Evolutionary conservation across 2,329 filamentous ascomycete genomes (phyloP), one percentile per base, ranked within the genome.

Genomic region (Beauveria caledonica): DNA sequence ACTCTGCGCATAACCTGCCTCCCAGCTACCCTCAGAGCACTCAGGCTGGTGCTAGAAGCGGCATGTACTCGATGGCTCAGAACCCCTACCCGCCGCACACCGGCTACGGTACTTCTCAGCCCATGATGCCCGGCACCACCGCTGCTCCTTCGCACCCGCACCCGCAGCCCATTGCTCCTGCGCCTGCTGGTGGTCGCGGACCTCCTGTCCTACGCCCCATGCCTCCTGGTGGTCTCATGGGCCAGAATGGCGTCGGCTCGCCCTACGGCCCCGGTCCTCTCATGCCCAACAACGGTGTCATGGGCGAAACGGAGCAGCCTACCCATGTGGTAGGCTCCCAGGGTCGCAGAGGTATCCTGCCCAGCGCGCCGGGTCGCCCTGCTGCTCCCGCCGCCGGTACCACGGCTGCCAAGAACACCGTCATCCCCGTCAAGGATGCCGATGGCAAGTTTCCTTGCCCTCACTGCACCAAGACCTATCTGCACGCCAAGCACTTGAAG

Each of bases 371-470:
- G 33, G 92, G 92, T 48, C 83, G 92, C 62, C 89, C 92, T 60
- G 86, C 90, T 58, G 90, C 91, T 27, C 86, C 89, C 36, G 79
- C 87, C 23, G 82, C 84, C 21, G 87, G 90, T 48, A 86, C 85
- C 65, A 82, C 83, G 48, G 79, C 83, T 33, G 81, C 84, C 10
- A 95, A 96, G 81, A 90, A 83, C 69, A 87, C 89, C 63, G 85
- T 90, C 64, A 94, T 96, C 64, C 92, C 92, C 17, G 88, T 90
- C 67, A 97, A 97, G 79, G 93, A 97, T 74, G 91, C 92, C 9
- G 93, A 97, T 73, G 94, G 94, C 71, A 97, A 97, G 79, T 99
- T 95, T 72, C 93, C 94, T 62, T 99, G 94, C 77, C 92, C 92
- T 69, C 92, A 97, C 74, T 99, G 94, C 78, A 96, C 91, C 69